Evolutionary conservation across 83 land plant genomes (phyloP).

Genomic region (Larix sibirica): DNA sequence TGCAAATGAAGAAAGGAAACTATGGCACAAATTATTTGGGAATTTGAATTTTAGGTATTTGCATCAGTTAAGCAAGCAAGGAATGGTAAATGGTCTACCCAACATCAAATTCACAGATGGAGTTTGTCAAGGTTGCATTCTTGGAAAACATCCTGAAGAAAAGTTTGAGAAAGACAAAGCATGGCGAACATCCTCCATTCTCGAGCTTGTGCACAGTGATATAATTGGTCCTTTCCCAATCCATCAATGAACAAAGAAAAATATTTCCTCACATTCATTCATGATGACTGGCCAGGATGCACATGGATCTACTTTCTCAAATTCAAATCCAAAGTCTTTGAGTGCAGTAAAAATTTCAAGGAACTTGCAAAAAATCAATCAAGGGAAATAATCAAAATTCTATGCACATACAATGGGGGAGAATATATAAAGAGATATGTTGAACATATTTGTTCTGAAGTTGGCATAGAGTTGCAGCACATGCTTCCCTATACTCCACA

Average conservation of each 20-base stretch:
- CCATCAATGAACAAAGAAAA: neutral
- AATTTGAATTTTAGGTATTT: neutral
- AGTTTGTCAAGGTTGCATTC: neutral
- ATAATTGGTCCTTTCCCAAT: neutral
- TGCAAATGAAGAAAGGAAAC: neutral
- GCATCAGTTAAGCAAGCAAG: neutral
- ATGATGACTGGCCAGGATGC: neutral
- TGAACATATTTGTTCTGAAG: neutral
- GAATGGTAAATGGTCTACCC: neutral
- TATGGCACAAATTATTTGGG: neutral
- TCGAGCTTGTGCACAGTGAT: neutral
- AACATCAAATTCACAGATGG: neutral
- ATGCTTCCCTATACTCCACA: neutral
- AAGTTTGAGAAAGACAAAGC: neutral
- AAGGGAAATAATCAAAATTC: neutral
- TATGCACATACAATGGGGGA: neutral
- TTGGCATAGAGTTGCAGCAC: neutral
- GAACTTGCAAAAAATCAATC: neutral
- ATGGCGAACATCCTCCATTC: neutral
- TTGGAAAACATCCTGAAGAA: neutral
- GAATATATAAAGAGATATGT: neutral
- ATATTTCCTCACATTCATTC: neutral
- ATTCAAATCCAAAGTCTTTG: neutral
- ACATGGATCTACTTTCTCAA: neutral
- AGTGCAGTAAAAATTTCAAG: neutral